Evolutionary conservation across 805 yeast species (phyloP).

Genomic region (Ogataea pilisensis): DNA sequence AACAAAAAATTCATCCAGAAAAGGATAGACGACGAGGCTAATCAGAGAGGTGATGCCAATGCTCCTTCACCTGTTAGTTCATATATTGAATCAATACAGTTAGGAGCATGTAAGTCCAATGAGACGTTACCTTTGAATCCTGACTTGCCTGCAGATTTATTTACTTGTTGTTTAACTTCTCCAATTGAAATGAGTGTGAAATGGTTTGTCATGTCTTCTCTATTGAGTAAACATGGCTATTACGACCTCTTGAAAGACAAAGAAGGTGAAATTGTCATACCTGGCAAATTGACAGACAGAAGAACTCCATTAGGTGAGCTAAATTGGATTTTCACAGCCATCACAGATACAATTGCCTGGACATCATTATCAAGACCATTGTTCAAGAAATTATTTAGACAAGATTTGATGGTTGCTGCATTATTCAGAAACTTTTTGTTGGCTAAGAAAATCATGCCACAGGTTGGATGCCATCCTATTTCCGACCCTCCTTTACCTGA

Average conservation of each 20-base stretch:
- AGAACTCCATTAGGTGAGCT: slow-evolving; percentile 94
- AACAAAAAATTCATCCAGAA: slow-evolving; percentile 88
- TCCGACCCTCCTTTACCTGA: slow-evolving; percentile 93
- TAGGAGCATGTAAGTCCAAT: slow-evolving; percentile 87
- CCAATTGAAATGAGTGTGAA: slow-evolving; percentile 92
- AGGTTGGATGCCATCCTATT: slow-evolving; percentile 88
- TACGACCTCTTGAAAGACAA: slow-evolving; percentile 45
- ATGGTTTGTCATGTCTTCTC: slow-evolving; percentile 87
- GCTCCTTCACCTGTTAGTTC: slow-evolving; percentile 63
- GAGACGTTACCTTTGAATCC: slow-evolving; percentile 92
- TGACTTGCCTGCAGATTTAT: slow-evolving; percentile 90
- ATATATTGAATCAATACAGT: slow-evolving; percentile 82
- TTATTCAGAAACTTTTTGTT: slow-evolving; percentile 86
- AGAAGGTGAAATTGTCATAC: slow-evolving; percentile 63
- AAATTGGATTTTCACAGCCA: slow-evolving; percentile 97
- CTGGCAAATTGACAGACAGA: slow-evolving; percentile 88
- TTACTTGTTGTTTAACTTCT: slow-evolving; percentile 91
- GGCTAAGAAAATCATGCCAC: slow-evolving; percentile 92
- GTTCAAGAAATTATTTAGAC: slow-evolving; percentile 87
- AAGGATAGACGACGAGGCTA: slow-evolving; percentile 81
- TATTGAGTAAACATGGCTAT: slow-evolving; percentile 48
- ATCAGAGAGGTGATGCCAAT: slow-evolving; percentile 43
- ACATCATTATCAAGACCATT: slow-evolving; percentile 81
- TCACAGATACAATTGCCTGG: slow-evolving; percentile 98
- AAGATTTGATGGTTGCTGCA: slow-evolving; percentile 95